phyloP scores from a whole-genome alignment of 345 rosid species.

The Heritiera fomes region DNA sequence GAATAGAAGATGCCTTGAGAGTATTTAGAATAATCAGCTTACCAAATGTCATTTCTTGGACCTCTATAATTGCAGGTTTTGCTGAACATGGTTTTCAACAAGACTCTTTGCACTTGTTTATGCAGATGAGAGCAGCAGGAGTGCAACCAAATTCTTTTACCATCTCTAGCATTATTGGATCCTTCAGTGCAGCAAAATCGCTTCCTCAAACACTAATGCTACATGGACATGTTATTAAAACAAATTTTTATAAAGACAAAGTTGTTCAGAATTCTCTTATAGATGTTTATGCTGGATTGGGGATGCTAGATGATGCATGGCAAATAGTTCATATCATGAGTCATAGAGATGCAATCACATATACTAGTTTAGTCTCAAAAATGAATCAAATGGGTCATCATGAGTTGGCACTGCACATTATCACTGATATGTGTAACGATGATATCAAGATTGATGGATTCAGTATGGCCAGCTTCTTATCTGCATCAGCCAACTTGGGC shows the following conservation, averaged over 20 bases:
- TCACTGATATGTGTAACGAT: slow-evolving; percentile 42
- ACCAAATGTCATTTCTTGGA: slow-evolving; percentile 71
- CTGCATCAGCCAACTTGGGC: slow-evolving; percentile 58
- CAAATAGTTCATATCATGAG: slow-evolving; percentile 42
- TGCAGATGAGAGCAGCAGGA: slow-evolving; percentile 52
- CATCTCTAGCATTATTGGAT: slow-evolving; percentile 49
- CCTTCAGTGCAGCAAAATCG: slow-evolving; percentile 38
- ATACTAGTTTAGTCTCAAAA: slow-evolving; percentile 66
- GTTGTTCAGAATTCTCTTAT: slow-evolving; percentile 59
- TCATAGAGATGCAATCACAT: slow-evolving; percentile 51
- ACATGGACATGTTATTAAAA: slow-evolving; percentile 55
- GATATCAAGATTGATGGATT: slow-evolving; percentile 53
- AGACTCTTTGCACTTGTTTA: slow-evolving; percentile 42
- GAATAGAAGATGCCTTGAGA: slow-evolving; percentile 40
- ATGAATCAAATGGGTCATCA: slow-evolving; percentile 54
- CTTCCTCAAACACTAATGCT: slow-evolving; percentile 35
- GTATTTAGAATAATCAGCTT: slow-evolving; percentile 45
- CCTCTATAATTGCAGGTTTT: slow-evolving; percentile 65
- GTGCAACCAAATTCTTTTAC: slow-evolving; percentile 58
- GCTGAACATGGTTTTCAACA: slow-evolving; percentile 40
- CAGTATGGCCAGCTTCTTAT: slow-evolving; percentile 58
- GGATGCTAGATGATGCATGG: slow-evolving; percentile 51
- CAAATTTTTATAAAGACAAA: slow-evolving; percentile 29
- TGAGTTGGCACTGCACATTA: slow-evolving; percentile 45
- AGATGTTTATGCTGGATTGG: slow-evolving; percentile 56